phyloP scores from a whole-genome alignment of 306 rosid species.

The Astragalus glycyphyllos region DNA sequence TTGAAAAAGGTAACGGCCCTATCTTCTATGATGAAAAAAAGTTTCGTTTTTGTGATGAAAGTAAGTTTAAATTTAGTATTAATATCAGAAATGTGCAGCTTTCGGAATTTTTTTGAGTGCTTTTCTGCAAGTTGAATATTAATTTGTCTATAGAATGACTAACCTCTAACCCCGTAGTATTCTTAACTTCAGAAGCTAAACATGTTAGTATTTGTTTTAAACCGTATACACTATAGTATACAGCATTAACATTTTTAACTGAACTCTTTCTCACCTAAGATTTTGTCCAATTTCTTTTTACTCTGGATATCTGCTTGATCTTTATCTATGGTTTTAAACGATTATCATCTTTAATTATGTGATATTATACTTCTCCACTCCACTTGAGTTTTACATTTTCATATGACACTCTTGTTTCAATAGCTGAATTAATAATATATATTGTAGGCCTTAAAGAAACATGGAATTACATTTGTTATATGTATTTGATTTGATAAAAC shows the following conservation, averaged over 20 bases:
- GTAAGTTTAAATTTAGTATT: too few relatives aligned
- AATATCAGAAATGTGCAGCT: neutral
- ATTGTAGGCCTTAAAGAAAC: constrained; percentile 6
- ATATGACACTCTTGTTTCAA: neutral
- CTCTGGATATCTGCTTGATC: neutral
- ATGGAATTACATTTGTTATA: neutral
- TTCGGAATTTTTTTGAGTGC: neutral
- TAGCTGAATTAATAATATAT: neutral
- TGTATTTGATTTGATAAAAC: constrained; percentile 4
- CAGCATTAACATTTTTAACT: constrained; percentile 4
- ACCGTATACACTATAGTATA: neutral
- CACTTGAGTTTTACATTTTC: constrained; percentile 16
- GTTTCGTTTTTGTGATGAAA: neutral
- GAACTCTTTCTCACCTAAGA: constrained; percentile 5
- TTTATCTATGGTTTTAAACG: neutral
- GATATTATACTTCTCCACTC: constrained; percentile 19
- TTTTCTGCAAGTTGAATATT: constrained; percentile 5
- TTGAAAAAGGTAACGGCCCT: constrained; percentile 69
- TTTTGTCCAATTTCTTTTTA: constrained; percentile 12
- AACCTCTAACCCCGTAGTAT: neutral
- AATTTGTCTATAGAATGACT: constrained; percentile 3
- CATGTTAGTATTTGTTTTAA: neutral
- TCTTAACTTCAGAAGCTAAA: constrained; percentile 13
- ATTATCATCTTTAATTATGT: constrained; percentile 15
- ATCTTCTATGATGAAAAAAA: neutral